Evolutionary conservation across 495 filamentous ascomycete genomes (phyloP), one percentile per base, ranked within the genome.

Genomic region (Xylaria intraflava): DNA sequence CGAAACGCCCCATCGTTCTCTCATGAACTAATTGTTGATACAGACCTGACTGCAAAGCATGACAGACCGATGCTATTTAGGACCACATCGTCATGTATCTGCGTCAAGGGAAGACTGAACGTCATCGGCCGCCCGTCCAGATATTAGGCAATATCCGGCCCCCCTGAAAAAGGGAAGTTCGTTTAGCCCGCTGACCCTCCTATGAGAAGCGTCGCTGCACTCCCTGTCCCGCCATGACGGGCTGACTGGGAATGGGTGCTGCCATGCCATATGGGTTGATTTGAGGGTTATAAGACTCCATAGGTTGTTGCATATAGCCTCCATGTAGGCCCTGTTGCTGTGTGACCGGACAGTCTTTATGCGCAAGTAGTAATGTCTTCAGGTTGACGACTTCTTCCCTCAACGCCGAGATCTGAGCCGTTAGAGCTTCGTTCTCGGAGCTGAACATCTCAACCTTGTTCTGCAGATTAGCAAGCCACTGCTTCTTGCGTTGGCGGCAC

Each of bases 401-500:
- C 1, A 98, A 74, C 53, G 84, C 78, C 23, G 86, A 81, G 49
- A 97, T 90, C 42, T 91, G 89, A 6, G 83, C 78, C 17, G 85
- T 88, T 45, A 98, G 79, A 5, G 81, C 82, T 61, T 98, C 93
- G 60, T 97, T 97, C 72, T 98, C 93, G 3, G 77, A 83, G 35
- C 83, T 88, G 64, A 87, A 97, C 39, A 95, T 72, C 64, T 98
- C 93, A 26, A 97, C 93, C 69, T 98, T 98, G 20, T 80, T 81
- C 69, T 98, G 93, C 2, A 98, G 79, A 65, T 95, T 98, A 14
- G 88, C 87, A 40, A 98, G 82, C 93, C 93, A 98, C 66, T 97
- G 93, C 75, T 98, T 98, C 78, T 98, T 98, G 6, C 93, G 84
- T 68, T 98, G 93, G 50, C 93, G 86, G 73, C 93, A 98, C 69